Evolutionary conservation across 116 monocot genomes (phyloP).

Genomic region (Trichopus zeylanicus): DNA sequence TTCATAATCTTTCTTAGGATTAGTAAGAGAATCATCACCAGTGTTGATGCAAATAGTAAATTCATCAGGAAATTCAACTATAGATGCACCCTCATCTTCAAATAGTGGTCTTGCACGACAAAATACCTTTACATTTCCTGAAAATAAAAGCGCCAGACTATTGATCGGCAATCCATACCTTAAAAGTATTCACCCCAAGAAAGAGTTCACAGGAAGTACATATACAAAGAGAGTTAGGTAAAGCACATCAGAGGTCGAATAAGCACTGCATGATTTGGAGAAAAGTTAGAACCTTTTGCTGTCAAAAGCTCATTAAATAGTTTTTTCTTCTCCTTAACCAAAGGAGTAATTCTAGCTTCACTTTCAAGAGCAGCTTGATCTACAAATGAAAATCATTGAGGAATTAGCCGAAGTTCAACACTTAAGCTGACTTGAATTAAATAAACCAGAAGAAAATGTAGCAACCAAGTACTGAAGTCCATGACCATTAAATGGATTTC

Average conservation of each 20-base stretch:
- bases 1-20: slow-evolving; percentile 86
- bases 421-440: neutral
- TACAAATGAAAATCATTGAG: slow-evolving; percentile 20
- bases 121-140: slow-evolving; percentile 88
- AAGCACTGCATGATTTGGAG: neutral
- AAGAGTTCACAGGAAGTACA: too few species aligned
- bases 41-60: slow-evolving; percentile 72
- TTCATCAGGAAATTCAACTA: slow-evolving; percentile 91
- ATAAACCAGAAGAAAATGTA: neutral
- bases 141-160: slow-evolving; percentile 9
- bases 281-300: slow-evolving; percentile 46
- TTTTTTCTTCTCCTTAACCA: slow-evolving; percentile 80
- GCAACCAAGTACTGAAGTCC: neutral
- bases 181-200: neutral
- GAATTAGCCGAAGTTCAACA: neutral
- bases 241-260: neutral
- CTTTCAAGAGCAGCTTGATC: slow-evolving; percentile 86
- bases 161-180: neutral
- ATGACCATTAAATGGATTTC: neutral
- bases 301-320: slow-evolving; percentile 90
- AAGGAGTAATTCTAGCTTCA: slow-evolving; percentile 74
- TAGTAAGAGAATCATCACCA: slow-evolving; percentile 67
- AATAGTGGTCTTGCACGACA: slow-evolving; percentile 89
- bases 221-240: neutral
- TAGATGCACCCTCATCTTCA: slow-evolving; percentile 86